Base-by-base conservation (phyloP, 1,139 yeast species). In the Yamadazyma spencermartinsiae region DNA sequence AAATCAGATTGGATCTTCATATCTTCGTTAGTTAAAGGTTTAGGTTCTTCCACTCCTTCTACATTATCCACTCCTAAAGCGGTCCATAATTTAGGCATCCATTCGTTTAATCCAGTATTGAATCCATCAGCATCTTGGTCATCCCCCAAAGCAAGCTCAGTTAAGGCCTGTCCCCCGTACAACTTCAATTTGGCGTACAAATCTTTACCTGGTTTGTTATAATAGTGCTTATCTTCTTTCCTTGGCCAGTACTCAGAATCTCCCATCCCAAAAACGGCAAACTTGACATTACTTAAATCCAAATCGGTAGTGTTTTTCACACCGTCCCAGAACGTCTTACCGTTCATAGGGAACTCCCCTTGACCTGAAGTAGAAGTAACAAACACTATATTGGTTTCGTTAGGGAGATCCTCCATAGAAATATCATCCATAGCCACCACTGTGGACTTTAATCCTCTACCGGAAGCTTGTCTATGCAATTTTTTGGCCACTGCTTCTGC, bases 201-300 rank as follows among this genome's bases (percentile, higher is more conserved):
- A 59, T 89, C 97, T 51, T 76, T 75, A 23, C 83, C 79, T n/a
- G 98, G 98, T 61, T 89, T 89, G 69, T 90, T 90, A 67, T 88
- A 90, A 66, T 87, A 90, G 60, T 86, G 92, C 54, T 83, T 83
- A 64, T 90, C 98, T 64, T 90, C 96, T 63, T 87, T 86, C 68
- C 98, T 80, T 54, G 98, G 98, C 98, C 98, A 90, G 70, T 90
- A 90, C 56, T 80, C 79, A 35, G 96, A 86, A 62, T 90, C 98
- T 65, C 98, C 98, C 52, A 90, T 72, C 54, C 96, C 96, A 54
- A 90, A 90, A 14, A 85, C 89, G 12, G 95, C 76, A 49, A 77
- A 80, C 50, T 78, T 83, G 45, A 86, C 72, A 35, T 76, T 61
- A 8, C 88, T 79, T 45, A 89, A 75, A 55, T 88, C 96, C 45